Conservation (phyloP, 768 basidiomycete species). For the Baorangia bicolor region DNA sequence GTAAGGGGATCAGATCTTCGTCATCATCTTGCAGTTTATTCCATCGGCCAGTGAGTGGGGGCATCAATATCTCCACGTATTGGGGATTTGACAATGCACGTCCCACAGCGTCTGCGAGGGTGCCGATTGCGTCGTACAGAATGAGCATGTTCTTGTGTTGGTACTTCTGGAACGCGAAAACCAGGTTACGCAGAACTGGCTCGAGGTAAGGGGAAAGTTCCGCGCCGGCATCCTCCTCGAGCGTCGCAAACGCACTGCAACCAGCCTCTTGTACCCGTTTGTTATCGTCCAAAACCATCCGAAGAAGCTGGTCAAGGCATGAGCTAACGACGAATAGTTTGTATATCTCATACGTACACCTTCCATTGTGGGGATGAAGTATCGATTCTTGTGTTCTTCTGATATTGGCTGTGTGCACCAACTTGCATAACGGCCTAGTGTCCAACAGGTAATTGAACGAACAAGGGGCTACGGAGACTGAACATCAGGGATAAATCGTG, state of each 20-base stretch:
- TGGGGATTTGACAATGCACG: constrained; percentile 78
- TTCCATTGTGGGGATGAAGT: constrained; percentile 98
- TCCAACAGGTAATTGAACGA: constrained; percentile 99
- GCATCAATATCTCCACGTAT: constrained; percentile 96
- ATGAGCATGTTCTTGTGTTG: constrained; percentile 99
- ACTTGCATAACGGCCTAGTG: constrained; percentile 95
- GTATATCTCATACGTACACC: constrained; percentile 60
- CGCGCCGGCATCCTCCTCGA: constrained; percentile 94
- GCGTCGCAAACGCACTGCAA: constrained; percentile 96
- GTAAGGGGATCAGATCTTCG: constrained; percentile 87
- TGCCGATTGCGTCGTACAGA: constrained; percentile 97
- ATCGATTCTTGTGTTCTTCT: constrained; percentile 84
- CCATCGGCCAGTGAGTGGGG: constrained; percentile 89
- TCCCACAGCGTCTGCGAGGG: constrained; percentile 95
- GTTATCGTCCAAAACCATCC: constrained; percentile 97
- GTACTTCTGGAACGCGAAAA: constrained; percentile 96
- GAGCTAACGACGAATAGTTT: neutral
- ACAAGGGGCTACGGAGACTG: constrained; percentile 73
- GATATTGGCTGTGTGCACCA: constrained; percentile 90
- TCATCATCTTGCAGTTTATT: constrained; percentile 87
- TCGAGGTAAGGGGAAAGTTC: constrained; percentile 93
- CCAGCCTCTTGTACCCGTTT: constrained; percentile 99
- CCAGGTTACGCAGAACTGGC: constrained; percentile 91
- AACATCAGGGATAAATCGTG: neutral
- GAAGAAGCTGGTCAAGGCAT: constrained; percentile 66